phyloP scores from a whole-genome alignment of 1,139 yeast genomes.

The Ashbya aceris region DNA sequence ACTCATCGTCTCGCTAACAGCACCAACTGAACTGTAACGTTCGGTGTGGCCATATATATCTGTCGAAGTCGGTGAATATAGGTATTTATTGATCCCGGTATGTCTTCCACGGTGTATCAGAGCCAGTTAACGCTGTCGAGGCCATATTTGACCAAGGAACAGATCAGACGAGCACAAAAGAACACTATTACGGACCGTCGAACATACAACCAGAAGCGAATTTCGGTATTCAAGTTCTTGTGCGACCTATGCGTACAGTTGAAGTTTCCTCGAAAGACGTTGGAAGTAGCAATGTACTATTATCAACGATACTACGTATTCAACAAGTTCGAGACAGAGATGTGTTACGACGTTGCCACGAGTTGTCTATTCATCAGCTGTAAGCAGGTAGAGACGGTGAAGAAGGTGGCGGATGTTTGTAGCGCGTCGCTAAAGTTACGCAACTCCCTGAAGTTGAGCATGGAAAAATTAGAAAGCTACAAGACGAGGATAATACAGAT shows the following conservation, averaged over 20 bases:
- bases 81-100: not conserved
- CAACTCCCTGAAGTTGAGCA: conserved; percentile 22
- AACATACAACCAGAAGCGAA: conserved; percentile 42
- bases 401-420: conserved; percentile 52
- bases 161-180: conserved; percentile 44
- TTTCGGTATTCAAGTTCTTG: conserved; percentile 46
- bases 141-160: conserved; percentile 53
- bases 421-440: conserved; percentile 28
- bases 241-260: conserved; percentile 44
- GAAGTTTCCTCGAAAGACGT: conserved; percentile 57
- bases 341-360: conserved; percentile 48
- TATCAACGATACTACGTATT: conserved; percentile 64
- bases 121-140: conserved; percentile 39
- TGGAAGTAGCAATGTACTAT: conserved; percentile 60
- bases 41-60: no score
- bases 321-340: conserved; percentile 43
- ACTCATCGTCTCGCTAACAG: no score
- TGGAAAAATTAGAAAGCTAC: conserved; percentile 37
- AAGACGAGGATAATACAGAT: conserved; percentile 44
- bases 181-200: conserved; percentile 43
- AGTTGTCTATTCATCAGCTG: conserved; percentile 73
- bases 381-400: conserved; percentile 83
- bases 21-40: no score
- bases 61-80: not conserved
- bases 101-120: conserved; percentile 10